These are phyloP conservation scores for Coprinopsis marcescibilis DNA, from an alignment of 768 basidiomycete genomes.

Conservation along the genomic window DNA sequence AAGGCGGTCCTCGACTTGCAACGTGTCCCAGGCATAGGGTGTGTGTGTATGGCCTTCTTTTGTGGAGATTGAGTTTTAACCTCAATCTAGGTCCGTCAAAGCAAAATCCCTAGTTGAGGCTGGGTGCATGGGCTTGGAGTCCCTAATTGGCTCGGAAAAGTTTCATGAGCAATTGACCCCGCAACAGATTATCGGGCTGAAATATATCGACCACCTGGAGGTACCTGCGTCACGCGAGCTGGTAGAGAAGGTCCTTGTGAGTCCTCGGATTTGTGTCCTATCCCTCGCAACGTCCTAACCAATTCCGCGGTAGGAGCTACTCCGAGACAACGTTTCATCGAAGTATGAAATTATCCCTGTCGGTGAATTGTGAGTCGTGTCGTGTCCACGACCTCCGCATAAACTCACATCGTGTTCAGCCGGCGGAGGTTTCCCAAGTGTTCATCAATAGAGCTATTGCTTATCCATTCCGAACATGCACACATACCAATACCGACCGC, in stretches of 20 bases:
- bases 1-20: constrained; percentile 28
- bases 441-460: constrained; percentile 1
- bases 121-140: constrained; percentile 40
- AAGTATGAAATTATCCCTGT: constrained; percentile 7
- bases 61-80: not conserved
- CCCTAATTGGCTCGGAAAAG: constrained; percentile 31
- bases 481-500: constrained; percentile 8
- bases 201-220: constrained; percentile 35
- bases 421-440: constrained; percentile 5
- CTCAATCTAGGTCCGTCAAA: constrained; percentile 21
- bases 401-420: not conserved
- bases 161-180: constrained; percentile 34
- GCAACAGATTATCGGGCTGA: constrained; percentile 31
- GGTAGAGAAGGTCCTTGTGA: constrained; percentile 5
- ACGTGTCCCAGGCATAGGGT: constrained; percentile 46
- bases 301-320: not conserved
- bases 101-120: constrained; percentile 44
- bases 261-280: not conserved
- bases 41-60: constrained; percentile 7
- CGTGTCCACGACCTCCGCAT: not conserved
- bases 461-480: constrained; percentile 5
- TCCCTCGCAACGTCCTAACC: not conserved
- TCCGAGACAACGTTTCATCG: not conserved
- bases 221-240: constrained; percentile 8
- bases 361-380: constrained; percentile 6